A percentile compares a stretch with the other conserved stretches of the same genome.
These are phyloP conservation scores for Podospora sp. DNA, from an alignment of 495 filamentous ascomycete species.

Conservation along the genomic window DNA sequence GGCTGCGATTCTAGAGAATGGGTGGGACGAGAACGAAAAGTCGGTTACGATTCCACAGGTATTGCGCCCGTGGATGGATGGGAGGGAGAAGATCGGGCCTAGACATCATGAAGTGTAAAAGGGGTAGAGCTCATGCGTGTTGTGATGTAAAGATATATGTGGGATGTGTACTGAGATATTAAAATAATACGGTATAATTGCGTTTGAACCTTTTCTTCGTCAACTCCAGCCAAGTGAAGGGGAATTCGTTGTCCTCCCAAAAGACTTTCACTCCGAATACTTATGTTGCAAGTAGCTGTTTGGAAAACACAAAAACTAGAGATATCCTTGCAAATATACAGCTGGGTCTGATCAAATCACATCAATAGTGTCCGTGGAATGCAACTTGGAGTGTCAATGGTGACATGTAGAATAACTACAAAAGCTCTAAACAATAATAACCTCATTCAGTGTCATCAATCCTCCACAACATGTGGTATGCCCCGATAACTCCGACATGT, in stretches of 20 bases:
- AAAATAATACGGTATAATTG: background rate
- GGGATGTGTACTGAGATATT: background rate
- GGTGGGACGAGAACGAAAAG: conserved; percentile 71
- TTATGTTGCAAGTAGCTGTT: too few species aligned
- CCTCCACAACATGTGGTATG: background rate
- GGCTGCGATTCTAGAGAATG: conserved; percentile 90
- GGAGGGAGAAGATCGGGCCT: conserved; percentile 63
- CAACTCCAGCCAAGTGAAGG: too few species aligned
- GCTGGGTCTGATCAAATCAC: background rate
- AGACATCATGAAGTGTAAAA: conserved; percentile 26
- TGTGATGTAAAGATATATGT: background rate
- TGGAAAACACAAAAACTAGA: too few species aligned
- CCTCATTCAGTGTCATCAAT: conserved; percentile 10
- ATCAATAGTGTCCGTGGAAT: background rate
- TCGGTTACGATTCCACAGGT: conserved; percentile 74
- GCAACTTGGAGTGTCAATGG: background rate
- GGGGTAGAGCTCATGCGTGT: background rate
- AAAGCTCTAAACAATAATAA: background rate
- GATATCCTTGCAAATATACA: background rate
- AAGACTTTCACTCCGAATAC: too few species aligned
- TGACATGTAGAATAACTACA: conserved; percentile 9
- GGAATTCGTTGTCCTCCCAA: too few species aligned
- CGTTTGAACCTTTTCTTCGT: too few species aligned
- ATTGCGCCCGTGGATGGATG: conserved; percentile 80
- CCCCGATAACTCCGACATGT: conserved; percentile 8